Base-by-base conservation (phyloP, 2,329 filamentous ascomycete species). In the Capronia americana region DNA sequence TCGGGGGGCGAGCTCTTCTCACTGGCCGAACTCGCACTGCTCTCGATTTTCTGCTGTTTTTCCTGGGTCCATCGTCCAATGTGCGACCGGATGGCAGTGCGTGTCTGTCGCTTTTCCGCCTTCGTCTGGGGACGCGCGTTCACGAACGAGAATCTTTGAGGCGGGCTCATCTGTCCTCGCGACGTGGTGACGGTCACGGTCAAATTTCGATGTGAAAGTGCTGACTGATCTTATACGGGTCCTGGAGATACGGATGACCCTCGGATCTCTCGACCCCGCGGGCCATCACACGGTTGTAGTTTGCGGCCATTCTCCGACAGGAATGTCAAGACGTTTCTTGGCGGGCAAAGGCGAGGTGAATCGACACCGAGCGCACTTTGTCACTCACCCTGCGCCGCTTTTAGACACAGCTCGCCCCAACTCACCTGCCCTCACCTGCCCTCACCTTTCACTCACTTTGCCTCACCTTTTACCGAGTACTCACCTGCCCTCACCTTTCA, bases 51-150 rank as follows among this genome's bases (percentile, higher is more conserved):
- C 34, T 62, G 60, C 60, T 62, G 60, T 14, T 55, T 62, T 20
- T 62, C 60, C 51, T 62, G 60, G 4, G 60, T 62, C 60, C 60
- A 62, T 62, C 51, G 34, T 48, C 60, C 60, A 34, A 62, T 62
- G 60, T 62, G 60, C 38, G 60, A 62, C 11, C 60, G 60, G 51
- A 62, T 62, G 20, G 60, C 60, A 24, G 53, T 56, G 5, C 60
- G 60, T 32, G 60, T 56, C 38, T 62, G 32, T 26, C 50, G 60
- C 41, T 62, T 62, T 28, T 62, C 60, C 20, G 60, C 60, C 53
- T 62, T 62, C n/a, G 60, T 62, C 28, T 62, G 50, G 24, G 60
- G 60, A n/a, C 53, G 60, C 24, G 60, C 60, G 34, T 62, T 62
- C 44, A 62, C 60, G 60, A 62, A 62, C n/a, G 60, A 62, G 32